phyloP scores from a whole-genome alignment of 257 asterid species.

The Solanum corneliomulleri region DNA sequence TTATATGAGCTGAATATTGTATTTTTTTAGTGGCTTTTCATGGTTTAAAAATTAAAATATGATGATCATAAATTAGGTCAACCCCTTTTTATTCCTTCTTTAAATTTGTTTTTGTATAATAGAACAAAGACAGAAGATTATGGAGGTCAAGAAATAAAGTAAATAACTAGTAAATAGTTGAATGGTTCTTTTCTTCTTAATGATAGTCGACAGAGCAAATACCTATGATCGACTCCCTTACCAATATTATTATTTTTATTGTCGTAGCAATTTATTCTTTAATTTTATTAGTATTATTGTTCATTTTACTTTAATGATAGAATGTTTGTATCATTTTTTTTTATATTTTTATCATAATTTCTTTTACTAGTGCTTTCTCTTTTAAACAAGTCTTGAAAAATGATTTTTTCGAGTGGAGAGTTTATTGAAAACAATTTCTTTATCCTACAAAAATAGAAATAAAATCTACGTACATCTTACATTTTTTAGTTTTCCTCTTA shows the following conservation, averaged over 20 bases:
- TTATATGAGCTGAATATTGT: background rate
- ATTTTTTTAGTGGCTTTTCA: background rate
- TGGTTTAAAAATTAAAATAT: background rate
- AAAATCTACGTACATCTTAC: rapidly evolving
- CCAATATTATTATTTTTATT: background rate
- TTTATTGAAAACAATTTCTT: rapidly evolving
- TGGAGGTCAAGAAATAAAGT: background rate
- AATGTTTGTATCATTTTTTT: rapidly evolving
- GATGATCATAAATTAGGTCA: background rate
- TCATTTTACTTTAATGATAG: background rate
- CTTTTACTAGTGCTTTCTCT: background rate
- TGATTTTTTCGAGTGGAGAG: rapidly evolving
- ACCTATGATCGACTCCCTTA: background rate
- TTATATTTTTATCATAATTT: background rate
- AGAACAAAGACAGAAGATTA: background rate
- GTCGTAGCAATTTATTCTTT: background rate
- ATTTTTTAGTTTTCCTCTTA: background rate
- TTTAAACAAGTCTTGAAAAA: background rate
- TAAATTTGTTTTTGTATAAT: background rate
- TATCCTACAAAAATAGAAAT: rapidly evolving
- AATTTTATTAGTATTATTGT: background rate
- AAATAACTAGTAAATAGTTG: background rate
- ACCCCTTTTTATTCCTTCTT: background rate
- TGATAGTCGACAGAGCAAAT: background rate
- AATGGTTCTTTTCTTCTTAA: background rate